Evolutionary conservation across 108 stramenopile species (phyloP), one percentile per base, ranked within the genome.

Genomic region (Cylindrotheca fusiformis): DNA sequence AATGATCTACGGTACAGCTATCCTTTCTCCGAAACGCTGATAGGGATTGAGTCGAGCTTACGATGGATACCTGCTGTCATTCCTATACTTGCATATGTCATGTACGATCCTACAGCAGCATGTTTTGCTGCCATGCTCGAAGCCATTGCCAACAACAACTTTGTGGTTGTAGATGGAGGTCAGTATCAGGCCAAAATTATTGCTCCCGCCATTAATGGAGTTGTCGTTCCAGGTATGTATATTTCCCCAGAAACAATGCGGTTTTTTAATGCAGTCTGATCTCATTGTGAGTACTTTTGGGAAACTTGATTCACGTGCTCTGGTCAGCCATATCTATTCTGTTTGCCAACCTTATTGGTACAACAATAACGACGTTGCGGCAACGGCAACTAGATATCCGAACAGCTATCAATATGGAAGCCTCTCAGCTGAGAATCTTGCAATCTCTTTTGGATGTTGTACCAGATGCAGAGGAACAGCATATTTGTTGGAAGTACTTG

Each of bases 81-180:
- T 20, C 77, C 77, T 22, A 17, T 78, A 5, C n/a, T 78, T 21
- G 77, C 77, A 21, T 78, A 64, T 50, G 24, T 58, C 30, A 49
- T 61, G 31, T 78, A 78, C 50, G 77, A 78, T 48, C 36, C 60
- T 5, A 56, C 68, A 1, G 71, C 77, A 10, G 21, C 24, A 20
- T 32, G 28, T 18, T 72, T 72, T 54, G 51, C 30, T 17, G 18
- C 24, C 25, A 2, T 58, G 14, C 21, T 73, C 17, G 67, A 78
- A 31, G 44, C 48, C 0, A 17, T 78, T 30, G 49, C 68, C 32
- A 44, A 74, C 23, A 67, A 65, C 21, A 69, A 63, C 8, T 91
- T 83, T 81, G 82, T 78, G 27, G 65, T 78, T n/a, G 89, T 87
- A 0, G 89, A 90, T 60, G 89, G 89, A 21, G 85, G 85, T 25